Conservation (phyloP, 2,329 filamentous ascomycete species). For the Botrytis hyacinthi region DNA sequence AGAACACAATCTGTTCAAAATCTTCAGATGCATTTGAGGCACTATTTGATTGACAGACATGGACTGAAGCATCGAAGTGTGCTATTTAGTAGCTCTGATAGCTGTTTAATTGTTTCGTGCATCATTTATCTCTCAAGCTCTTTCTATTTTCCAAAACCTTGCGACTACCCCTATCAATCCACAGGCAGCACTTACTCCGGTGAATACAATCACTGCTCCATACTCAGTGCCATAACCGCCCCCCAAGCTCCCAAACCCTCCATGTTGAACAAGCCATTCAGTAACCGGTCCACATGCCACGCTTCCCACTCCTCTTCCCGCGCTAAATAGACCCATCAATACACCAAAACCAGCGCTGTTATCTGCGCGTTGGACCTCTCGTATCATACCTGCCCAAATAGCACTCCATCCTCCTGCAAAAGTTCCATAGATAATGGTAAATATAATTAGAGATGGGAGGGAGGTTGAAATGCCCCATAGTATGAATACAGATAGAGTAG, state of each 20-base stretch:
- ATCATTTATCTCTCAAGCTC: background rate
- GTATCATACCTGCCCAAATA: conserved; percentile 45
- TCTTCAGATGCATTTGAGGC: background rate
- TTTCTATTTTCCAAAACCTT: conserved; percentile 9
- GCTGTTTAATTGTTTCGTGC: background rate
- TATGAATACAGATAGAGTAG: conserved; percentile 49
- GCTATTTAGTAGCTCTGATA: background rate
- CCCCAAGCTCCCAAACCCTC: conserved; percentile 43
- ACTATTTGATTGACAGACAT: background rate
- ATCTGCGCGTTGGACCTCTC: conserved; percentile 24
- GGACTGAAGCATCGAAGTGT: background rate
- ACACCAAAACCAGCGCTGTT: conserved; percentile 33
- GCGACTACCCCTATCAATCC: conserved; percentile 34
- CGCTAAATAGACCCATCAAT: conserved; percentile 49
- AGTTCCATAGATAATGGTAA: conserved; percentile 54
- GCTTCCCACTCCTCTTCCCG: conserved; percentile 62
- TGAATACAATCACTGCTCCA: conserved; percentile 54
- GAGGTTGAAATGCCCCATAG: conserved; percentile 54
- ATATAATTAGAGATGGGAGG: conserved; percentile 47
- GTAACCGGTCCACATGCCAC: conserved; percentile 57
- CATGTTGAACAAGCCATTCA: conserved; percentile 48
- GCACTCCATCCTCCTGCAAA: conserved; percentile 56
- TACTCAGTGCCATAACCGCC: conserved; percentile 51
- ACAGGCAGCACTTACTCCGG: conserved; percentile 50
- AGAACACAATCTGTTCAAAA: background rate